A percentile compares a stretch with the other conserved stretches of the same genome.
Evolutionary conservation across 805 yeast species (phyloP).

Genomic region (Wickerhamomyces subpelliculosus): DNA sequence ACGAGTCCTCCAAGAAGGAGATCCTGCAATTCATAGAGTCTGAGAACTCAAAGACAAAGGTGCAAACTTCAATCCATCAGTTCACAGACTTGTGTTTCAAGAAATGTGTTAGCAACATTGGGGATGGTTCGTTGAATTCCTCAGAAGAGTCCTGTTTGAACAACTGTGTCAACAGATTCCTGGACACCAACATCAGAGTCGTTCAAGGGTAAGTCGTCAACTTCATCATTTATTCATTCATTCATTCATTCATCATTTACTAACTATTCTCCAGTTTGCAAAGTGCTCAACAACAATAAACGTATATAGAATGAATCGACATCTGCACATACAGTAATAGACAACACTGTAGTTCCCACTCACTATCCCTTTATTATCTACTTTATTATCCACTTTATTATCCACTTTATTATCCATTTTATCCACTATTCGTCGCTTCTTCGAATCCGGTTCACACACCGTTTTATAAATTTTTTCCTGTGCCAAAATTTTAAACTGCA

Average conservation of each 20-base stretch:
- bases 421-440: too few species aligned
- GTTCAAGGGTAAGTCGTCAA: conserved; percentile 43
- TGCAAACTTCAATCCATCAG: conserved; percentile 78
- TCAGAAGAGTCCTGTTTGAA: conserved; percentile 67
- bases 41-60: conserved; percentile 81
- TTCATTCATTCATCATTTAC: neutral
- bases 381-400: too few species aligned
- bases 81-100: conserved; percentile 90
- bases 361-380: too few species aligned
- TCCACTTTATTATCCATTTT: too few species aligned
- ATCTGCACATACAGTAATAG: neutral
- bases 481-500: too few species aligned
- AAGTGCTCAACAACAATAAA: neutral
- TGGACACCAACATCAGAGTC: conserved; percentile 81
- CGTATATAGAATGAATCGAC: too few species aligned
- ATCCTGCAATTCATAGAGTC: conserved; percentile 69
- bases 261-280: conserved; percentile 1
- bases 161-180: conserved; percentile 78
- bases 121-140: conserved; percentile 40
- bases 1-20: conserved; percentile 67
- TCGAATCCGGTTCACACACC: too few species aligned
- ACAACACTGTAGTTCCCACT: neutral
- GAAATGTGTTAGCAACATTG: conserved; percentile 56
- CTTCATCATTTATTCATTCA: neutral
- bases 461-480: too few species aligned